These are phyloP conservation scores for Geotrichum carabidarum DNA, from an alignment of 1,139 yeast genomes.

Conservation along the genomic window DNA sequence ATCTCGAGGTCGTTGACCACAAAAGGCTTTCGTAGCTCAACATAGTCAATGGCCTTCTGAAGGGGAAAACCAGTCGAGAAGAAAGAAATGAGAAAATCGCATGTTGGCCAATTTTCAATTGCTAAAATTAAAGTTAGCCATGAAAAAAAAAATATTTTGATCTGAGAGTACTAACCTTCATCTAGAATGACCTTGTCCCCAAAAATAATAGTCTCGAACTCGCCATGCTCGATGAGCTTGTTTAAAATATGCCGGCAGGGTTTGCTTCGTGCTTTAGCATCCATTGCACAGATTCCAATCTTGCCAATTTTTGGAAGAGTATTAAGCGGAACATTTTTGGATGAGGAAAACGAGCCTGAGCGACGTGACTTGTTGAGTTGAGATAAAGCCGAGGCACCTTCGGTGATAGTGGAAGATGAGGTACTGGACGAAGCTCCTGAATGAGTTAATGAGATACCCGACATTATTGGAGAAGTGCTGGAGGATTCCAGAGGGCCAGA, in stretches of 20 bases:
- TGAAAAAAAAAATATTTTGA: background rate
- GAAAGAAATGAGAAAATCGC: constrained; percentile 89
- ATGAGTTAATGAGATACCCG: background rate
- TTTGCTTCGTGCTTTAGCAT: constrained; percentile 88
- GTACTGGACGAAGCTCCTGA: background rate
- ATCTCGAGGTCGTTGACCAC: constrained; percentile 80
- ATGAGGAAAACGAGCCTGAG: constrained; percentile 12
- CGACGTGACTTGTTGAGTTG: background rate
- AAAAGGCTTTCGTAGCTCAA: constrained; percentile 81
- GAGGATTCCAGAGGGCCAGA: background rate
- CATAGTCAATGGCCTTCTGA: constrained; percentile 89
- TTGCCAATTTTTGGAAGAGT: constrained; percentile 71
- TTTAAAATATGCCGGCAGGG: constrained; percentile 91
- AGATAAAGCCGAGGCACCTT: background rate
- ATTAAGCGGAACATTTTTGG: background rate
- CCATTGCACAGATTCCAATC: constrained; percentile 99
- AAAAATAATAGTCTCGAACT: constrained; percentile 91
- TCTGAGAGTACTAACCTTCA: constrained; percentile 43
- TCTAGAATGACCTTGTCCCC: constrained; percentile 96
- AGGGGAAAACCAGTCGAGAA: constrained; percentile 92
- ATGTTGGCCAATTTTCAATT: constrained; percentile 97
- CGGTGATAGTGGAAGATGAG: background rate
- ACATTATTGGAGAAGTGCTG: constrained; percentile 2
- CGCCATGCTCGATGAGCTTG: constrained; percentile 85
- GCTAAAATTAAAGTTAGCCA: constrained; percentile 20